Base-by-base conservation (phyloP, 441 rosid species). In the Pelargonium fulgidum region DNA sequence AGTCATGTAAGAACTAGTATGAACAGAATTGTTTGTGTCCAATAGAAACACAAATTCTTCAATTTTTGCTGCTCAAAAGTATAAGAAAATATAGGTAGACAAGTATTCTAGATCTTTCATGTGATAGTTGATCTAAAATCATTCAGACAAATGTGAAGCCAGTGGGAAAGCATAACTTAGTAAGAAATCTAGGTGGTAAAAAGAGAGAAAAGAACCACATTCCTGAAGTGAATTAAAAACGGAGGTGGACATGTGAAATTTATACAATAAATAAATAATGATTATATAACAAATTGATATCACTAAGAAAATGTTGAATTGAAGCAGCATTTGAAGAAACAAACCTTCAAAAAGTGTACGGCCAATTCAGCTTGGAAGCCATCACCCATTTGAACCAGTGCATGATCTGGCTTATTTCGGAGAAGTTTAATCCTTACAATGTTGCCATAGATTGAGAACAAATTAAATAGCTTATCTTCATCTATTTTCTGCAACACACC, bases 341-440 rank as follows among this genome's bases (percentile, higher is more conserved):
- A 67, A 78, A 92, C 99, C 97, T 90, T 94, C 68, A 94, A 84
- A 80, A 90, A 94, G 75, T 94, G 96, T 70, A 91, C 98, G 0
- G 98, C 99, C 75, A 94, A 80, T 73, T 94, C 99, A 63, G 99
- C 91, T 78, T 92, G 99, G 76, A 94, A 90, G 65, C 99, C 99
- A 75, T 94, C 99, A 2, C 94, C 97, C 99, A 94, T 87, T 85
- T 94, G 98, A 77, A 94, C 88, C 39, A 94, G 96, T 7, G 99
- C 99, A 79, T 94, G 99, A 74, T 94, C 99, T 17, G 98, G 97
- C 79, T 94, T 94, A 79, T 90, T 92, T 42, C 89, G 98, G 36
- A 94, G 97, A 79, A 90, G 85, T 77, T 94, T 94, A 67, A 94
- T 90, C 73, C 98, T 87, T 80, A 89, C 83, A 75, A 94, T 94